Conservation (phyloP, 2,329 filamentous ascomycete genomes). For the Xylaria sp. region DNA sequence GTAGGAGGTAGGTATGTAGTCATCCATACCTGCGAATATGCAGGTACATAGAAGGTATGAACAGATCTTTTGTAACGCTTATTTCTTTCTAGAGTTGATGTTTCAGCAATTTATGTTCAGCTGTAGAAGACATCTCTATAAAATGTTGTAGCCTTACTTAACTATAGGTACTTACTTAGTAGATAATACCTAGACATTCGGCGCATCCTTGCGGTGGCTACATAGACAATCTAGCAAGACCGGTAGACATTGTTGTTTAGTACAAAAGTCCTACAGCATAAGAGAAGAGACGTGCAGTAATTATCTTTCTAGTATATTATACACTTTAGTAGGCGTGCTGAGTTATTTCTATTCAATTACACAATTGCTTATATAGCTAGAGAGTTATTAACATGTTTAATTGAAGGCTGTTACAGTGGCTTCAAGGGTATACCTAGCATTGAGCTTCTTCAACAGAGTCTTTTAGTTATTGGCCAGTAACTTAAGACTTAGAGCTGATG, state of each 20-base stretch:
- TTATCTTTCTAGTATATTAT: too few relatives aligned
- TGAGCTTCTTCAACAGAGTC: background rate
- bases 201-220: background rate
- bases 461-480: background rate
- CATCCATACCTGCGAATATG: too few relatives aligned
- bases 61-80: too few relatives aligned
- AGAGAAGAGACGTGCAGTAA: background rate
- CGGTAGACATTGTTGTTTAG: background rate
- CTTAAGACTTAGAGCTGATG: background rate
- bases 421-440: background rate
- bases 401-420: background rate
- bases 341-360: background rate
- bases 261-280: background rate
- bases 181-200: too few relatives aligned
- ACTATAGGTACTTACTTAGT: too few relatives aligned
- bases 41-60: too few relatives aligned
- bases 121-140: too few relatives aligned
- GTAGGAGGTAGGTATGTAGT: too few relatives aligned
- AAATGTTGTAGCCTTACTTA: too few relatives aligned
- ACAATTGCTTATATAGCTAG: background rate
- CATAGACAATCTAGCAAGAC: background rate
- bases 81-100: too few relatives aligned
- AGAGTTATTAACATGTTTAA: background rate
- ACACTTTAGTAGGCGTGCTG: too few relatives aligned
- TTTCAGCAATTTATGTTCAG: too few relatives aligned